Evolutionary conservation across 164 flowering plant species (phyloP), one percentile per base, ranked within the genome.

Genomic region (Aristolochia fimbriata): DNA sequence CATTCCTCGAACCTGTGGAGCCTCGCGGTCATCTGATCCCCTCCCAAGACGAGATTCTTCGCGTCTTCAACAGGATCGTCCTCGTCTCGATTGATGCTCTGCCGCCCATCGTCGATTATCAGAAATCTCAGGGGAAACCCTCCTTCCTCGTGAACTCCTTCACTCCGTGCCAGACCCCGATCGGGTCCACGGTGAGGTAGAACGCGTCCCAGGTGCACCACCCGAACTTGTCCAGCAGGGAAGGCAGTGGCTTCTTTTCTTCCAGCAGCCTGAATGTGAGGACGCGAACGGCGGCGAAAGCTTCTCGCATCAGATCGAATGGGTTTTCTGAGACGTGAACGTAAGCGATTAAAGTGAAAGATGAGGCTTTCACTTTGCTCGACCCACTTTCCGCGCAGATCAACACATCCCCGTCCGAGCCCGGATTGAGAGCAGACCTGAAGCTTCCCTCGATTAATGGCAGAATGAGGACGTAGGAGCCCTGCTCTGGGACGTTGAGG

Each of bases 61-160:
- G 86, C 76, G 54, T 85, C 97, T 66, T 78, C 65, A 10, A 59
- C 19, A 3, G 86, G 85, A 53, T 77, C 59, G 7, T 82, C 80
- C 69, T 68, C 72, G 48, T 89, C 97, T 1, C 66, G 13, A 50
- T 71, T 85, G 51, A 87, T 71, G 63, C 90, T 85, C 53, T 87
- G 95, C 95, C 97, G 87, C 3, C 95, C 95, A 64, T 90, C 93
- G 43, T 90, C 93, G 20, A 90, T 85, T 62, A 90, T 83, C 30
- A 90, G 60, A 43, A 90, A 87, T 67, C 91, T 74, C 12, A 87
- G 88, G 0, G 80, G 27, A 2, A 80, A 20, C 0, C 93, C 95
- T 13, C 83, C 91, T 7, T 78, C 74, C 0, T n/a, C n/a, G 54
- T 50, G 9, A 90, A 80, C 0, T 84, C 88, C 21, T 79, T 73